These are phyloP conservation scores for Brachypodium distachyon DNA, from an alignment of 202 grass and related monocot genomes.

Conservation along the genomic window DNA sequence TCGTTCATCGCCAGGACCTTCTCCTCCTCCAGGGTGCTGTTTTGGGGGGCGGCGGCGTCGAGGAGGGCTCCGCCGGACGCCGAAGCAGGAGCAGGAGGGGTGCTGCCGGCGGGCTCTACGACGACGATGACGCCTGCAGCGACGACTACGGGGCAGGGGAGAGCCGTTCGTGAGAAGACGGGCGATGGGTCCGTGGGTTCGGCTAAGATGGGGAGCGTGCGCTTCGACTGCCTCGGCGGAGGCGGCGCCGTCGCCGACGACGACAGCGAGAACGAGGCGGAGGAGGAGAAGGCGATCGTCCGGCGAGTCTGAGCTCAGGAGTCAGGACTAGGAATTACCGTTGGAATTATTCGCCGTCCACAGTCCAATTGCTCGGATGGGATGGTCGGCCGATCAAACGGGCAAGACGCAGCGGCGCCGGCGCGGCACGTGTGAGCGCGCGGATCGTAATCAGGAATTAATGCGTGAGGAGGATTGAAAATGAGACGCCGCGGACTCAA, in stretches of 20 bases:
- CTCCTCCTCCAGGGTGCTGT: constrained; percentile 52
- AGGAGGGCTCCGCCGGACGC: constrained; percentile 12
- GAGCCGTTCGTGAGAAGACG: constrained; percentile 29
- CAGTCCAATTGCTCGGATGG: not conserved
- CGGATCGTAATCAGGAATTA: not conserved
- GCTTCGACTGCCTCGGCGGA: constrained; percentile 63
- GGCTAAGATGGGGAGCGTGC: constrained; percentile 26
- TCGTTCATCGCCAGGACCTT: constrained; percentile 57
- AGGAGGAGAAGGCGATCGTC: constrained; percentile 45
- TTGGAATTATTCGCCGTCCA: not conserved
- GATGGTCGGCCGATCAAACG: not conserved
- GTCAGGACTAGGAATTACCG: no score
- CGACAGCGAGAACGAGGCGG: constrained; percentile 34
- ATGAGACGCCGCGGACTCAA: not conserved
- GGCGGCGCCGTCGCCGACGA: constrained; percentile 6
- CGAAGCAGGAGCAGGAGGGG: not conserved
- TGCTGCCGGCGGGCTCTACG: constrained; percentile 5
- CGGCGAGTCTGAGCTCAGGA: constrained; percentile 22
- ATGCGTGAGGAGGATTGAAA: not conserved
- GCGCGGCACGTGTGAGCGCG: not conserved
- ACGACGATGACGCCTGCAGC: not conserved
- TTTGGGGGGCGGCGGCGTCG: constrained; percentile 36
- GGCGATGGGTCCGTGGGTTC: not conserved
- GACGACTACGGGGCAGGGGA: not conserved
- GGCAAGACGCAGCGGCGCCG: not conserved